Base-by-base conservation (phyloP, 768 basidiomycete genomes). In the Gymnopilus junonius region DNA sequence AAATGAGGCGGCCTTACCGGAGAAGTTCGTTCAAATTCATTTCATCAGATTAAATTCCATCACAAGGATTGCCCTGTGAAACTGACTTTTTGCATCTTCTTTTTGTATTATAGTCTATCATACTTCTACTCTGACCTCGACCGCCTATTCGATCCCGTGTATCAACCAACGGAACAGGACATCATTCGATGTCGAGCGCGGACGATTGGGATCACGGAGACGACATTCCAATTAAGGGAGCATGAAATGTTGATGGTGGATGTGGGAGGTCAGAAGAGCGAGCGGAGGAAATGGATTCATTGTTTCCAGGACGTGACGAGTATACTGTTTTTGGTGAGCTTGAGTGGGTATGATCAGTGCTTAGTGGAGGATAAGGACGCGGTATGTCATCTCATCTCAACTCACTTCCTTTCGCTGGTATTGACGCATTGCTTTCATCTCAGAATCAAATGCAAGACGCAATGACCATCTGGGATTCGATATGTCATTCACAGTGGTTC, bases 401-500 rank as follows among this genome's bases (percentile, higher is more conserved):
- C 50, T 53, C 12, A 17, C 34, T 29, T 55, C 21, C 32, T 34
- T 45, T 25, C 17, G 39, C 43, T 53, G 20, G 15, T 23, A 42
- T 60, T 48, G 64, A 53, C 34, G 55, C 32, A 20, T 59, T 62
- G 27, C 55, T 61, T 63, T 64, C 17, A n/a, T 21, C 50, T 34
- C 39, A 95, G 91, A 98, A 98, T 73, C 95, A 97, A 88, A 97
- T 98, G 95, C 93, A 96, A 80, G 95, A 98, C 66, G 94, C 95
- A 1, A 92, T 98, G 89, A 94, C 94, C n/a, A 94, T 98, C 54
- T 98, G 95, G 91, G 95, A 98, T 69, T 95, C 94, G 42, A 96
- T 98, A 84, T 96, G 94, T 77, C 94, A 97, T 74, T 96, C 94
- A 10, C 94, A 96, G 67, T 97, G 95, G 95, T 97, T 97, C 79